Base-by-base conservation (phyloP, 371 early-diverging fungal genomes). In the Zancudomyces culisetae region DNA sequence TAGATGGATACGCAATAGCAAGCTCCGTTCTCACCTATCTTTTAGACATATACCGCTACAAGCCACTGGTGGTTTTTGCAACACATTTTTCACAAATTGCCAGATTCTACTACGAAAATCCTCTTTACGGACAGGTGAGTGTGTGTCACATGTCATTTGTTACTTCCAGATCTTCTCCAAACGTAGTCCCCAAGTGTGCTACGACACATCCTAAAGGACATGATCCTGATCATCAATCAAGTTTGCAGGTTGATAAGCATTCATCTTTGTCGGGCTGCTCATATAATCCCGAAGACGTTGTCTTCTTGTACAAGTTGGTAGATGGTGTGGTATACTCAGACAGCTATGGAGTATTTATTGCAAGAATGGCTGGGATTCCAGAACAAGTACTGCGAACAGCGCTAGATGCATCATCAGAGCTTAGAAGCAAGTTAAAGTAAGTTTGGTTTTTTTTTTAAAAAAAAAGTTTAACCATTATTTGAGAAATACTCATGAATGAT, bases 281-380 rank as follows among this genome's bases (percentile, higher is more conserved):
- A n/a, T n/a, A n/a, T n/a, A n/a, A n/a, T n/a, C n/a, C n/a, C n/a
- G n/a, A n/a, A n/a, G n/a, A n/a, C n/a, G n/a, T n/a, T n/a, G n/a
- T n/a, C n/a, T 95, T 94, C 67, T 63, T 90, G 58, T 93, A 92
- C 68, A 87, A 85, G 60, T 65, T 93, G 6, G 76, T 70, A 0
- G 66, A 72, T 2, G 95, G 98, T 0, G 71, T 85, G 0, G 83
- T 85, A 0, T 50, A 63, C 15, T n/a, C n/a, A n/a, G 69, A 74
- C 49, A 83, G 83, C 42, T 90, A 82, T 56, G 90, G 87, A 2
- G 58, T 86, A 51, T 85, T 86, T 61, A 86, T 87, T 24, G 90
- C 90, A 2, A 71, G 80, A 22, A 60, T 87, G 52, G 90, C 90
- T 1, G 70, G 75, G 30, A 60, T 89, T 12, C 85, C 87, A 0